A percentile compares a stretch with the other conserved stretches of the same genome.
Conservation (phyloP, 2,329 filamentous ascomycete species). For the Rhytidhysteron rufulum region DNA sequence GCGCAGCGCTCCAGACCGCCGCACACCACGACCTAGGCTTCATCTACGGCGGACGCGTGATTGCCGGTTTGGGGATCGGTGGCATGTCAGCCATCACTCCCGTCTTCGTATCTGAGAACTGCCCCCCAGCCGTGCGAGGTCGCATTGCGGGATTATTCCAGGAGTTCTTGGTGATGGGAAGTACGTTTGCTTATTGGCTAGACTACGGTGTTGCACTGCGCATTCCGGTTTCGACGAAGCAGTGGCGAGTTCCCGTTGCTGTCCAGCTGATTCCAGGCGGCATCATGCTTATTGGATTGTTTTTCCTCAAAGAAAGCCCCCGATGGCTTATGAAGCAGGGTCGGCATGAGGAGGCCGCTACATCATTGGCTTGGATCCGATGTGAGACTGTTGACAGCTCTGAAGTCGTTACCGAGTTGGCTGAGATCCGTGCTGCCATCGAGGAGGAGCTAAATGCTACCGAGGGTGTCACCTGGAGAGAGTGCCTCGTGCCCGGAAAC, state of each 20-base stretch:
- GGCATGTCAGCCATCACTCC: conserved; percentile 38
- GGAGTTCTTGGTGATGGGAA: conserved; percentile 33
- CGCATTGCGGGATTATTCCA: conserved; percentile 36
- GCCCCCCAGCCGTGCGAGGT: conserved; percentile 27
- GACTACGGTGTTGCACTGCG: conserved; percentile 23
- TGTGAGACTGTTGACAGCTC: conserved; percentile 20
- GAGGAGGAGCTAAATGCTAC: conserved; percentile 39
- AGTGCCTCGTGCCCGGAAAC: conserved; percentile 36
- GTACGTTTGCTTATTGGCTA: conserved; percentile 29
- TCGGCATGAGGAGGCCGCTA: conserved; percentile 49
- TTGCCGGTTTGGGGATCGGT: conserved; percentile 35
- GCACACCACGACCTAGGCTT: conserved; percentile 26
- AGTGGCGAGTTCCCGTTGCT: conserved; percentile 45
- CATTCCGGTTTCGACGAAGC: conserved; percentile 35
- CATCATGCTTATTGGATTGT: conserved; percentile 42
- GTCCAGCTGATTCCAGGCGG: conserved; percentile 16
- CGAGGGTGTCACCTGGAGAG: conserved; percentile 40
- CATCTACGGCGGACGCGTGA: conserved; percentile 36
- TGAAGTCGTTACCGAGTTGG: conserved; percentile 27
- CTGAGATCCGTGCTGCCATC: conserved; percentile 39
- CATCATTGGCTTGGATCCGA: conserved; percentile 34
- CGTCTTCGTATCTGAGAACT: conserved; percentile 35
- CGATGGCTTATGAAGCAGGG: conserved; percentile 56
- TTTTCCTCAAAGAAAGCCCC: conserved; percentile 55
- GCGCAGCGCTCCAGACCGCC: conserved; percentile 32